Percentiles rank a stretch among this genome's conserved stretches.
Evolutionary conservation across 495 filamentous ascomycete species (phyloP).

Genomic region (Usnea hakonensis): DNA sequence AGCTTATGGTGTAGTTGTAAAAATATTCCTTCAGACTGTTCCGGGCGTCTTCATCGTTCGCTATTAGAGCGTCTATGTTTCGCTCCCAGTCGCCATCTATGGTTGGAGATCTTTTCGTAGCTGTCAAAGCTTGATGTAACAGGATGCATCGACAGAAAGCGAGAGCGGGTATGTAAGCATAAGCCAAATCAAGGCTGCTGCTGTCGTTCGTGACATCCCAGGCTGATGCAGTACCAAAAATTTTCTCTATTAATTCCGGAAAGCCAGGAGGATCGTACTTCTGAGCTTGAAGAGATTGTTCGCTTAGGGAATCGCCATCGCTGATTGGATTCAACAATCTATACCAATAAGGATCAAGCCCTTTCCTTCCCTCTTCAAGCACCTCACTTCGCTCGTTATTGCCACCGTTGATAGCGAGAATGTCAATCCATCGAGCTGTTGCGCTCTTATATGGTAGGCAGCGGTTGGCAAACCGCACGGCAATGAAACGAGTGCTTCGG

Average conservation of each 20-base stretch:
- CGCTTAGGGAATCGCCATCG: conserved; percentile 19
- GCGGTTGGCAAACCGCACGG: conserved; percentile 85
- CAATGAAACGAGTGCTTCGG: conserved; percentile 67
- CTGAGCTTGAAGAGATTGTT: conserved; percentile 23
- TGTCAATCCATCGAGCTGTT: conserved; percentile 76
- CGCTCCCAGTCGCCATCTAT: conserved; percentile 81
- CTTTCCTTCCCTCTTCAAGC: conserved; percentile 82
- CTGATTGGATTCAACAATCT: conserved; percentile 51
- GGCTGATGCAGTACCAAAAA: conserved; percentile 21
- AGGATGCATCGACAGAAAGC: conserved; percentile 67
- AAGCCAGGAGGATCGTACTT: conserved; percentile 43
- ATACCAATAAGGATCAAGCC: conserved; percentile 76
- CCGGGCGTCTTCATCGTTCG: conserved; percentile 55
- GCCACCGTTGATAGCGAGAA: conserved; percentile 64
- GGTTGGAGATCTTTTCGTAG: conserved; percentile 41
- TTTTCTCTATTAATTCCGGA: conserved; percentile 25
- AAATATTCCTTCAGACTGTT: conserved; percentile 49
- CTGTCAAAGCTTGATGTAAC: conserved; percentile 59
- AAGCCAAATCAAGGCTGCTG: conserved; percentile 35
- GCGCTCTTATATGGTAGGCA: conserved; percentile 74
- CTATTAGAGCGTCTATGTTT: conserved; percentile 60
- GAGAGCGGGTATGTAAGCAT: conserved; percentile 56
- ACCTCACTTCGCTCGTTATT: conserved; percentile 67
- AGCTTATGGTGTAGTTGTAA: conserved; percentile 25
- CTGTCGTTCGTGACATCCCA: conserved; percentile 20